phyloP scores from a whole-genome alignment of 208 protist genomes.

The Trypanosoma congolense region DNA sequence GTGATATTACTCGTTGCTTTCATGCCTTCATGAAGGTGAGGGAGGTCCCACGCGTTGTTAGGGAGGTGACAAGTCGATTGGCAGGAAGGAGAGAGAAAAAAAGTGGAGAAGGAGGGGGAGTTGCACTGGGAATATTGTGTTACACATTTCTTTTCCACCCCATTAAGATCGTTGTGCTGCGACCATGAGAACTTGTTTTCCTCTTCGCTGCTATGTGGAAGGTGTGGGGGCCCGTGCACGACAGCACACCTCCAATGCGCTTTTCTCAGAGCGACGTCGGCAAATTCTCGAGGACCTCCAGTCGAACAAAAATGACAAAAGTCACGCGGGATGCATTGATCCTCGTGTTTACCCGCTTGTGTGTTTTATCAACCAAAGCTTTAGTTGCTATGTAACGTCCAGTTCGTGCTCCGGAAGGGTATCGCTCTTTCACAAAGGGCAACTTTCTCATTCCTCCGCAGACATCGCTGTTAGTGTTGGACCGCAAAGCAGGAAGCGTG shows the following conservation, averaged over 20 bases:
- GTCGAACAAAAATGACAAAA: constrained; percentile 65
- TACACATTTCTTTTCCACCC: too few relatives aligned
- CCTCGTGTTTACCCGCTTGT: constrained; percentile 46
- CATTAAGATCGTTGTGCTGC: too few relatives aligned
- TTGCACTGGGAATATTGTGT: too few relatives aligned
- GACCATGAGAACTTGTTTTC: neutral
- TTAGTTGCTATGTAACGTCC: constrained; percentile 68
- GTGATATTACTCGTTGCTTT: too few relatives aligned
- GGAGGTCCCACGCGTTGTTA: too few relatives aligned
- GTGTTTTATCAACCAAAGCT: constrained; percentile 44
- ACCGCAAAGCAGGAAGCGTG: constrained; percentile 49
- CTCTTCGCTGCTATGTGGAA: neutral
- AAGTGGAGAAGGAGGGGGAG: too few relatives aligned
- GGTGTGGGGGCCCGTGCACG: neutral
- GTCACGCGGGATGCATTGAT: constrained; percentile 69
- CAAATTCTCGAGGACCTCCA: constrained; percentile 49
- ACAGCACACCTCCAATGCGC: constrained; percentile 9
- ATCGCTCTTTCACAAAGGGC: constrained; percentile 68
- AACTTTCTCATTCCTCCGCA: constrained; percentile 7
- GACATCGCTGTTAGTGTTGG: neutral
- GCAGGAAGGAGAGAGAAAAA: too few relatives aligned
- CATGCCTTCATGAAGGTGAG: too few relatives aligned
- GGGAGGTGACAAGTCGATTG: too few relatives aligned
- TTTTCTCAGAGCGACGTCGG: constrained; percentile 32
- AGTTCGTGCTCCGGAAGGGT: constrained; percentile 73